Base-by-base conservation (phyloP, 805 yeast species). In the Saccharomycopsis fibuligera region DNA sequence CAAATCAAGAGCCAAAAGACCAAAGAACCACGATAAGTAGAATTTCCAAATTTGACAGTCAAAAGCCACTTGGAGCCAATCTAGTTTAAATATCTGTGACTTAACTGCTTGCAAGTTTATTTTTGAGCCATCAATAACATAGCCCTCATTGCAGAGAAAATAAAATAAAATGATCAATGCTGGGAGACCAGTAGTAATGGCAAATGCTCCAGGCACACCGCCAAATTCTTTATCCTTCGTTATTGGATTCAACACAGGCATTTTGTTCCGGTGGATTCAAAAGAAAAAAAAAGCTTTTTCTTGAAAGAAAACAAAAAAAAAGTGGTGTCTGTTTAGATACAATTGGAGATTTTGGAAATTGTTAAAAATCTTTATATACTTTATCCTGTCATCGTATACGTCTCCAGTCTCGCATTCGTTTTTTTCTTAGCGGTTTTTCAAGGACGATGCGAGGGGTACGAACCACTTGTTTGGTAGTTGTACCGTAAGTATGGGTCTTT, bases 171-270 rank as follows among this genome's bases (percentile, higher is more conserved):
- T 64, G 16, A 85, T 72, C 9, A 87, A 67, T 0, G 71, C 39
- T 1, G 97, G 96, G 22, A 91, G 69, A 1, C 83, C 83, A 1
- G 78, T 14, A 0, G 91, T 67, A 49, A 91, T 76, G 3, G 70
- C 73, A 1, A 78, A 38, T 0, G 93, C 88, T 3, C 99, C 99
- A 0, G 75, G 63, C 3, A 74, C 64, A 0, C 99, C 99, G 29
- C 75, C 74, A 63, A 91, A 91, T 63, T 91, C 98, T 51, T 70
- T 68, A 41, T 80, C 76, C 3, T 65, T 69, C 1, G 97, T 87
- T 41, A 60, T 63, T 3, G 97, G 97, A 60, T 91, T 91, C 54
- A 83, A 25, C 30, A 42, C 37, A 8, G 37, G 37, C 37, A 33
- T 33, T 29, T 29, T 29, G 12, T 29, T 9, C 31, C 12, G 12